A percentile compares a stretch with the other conserved stretches of the same genome.
These are phyloP conservation scores for Kwoniella sp. DNA, from an alignment of 768 basidiomycete genomes.

Conservation along the genomic window DNA sequence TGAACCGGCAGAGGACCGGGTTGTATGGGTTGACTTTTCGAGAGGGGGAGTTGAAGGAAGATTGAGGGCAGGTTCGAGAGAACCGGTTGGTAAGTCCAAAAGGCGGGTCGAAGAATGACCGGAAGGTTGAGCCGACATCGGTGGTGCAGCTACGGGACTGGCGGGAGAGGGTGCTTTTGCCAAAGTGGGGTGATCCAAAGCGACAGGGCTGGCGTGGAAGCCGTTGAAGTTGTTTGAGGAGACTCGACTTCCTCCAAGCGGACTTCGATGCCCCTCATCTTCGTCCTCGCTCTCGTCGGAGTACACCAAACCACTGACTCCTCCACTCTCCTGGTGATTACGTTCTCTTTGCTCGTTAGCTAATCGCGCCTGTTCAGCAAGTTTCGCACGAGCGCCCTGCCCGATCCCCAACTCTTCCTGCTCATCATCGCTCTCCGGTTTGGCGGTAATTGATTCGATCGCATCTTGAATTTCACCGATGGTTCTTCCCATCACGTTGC, in stretches of 20 bases:
- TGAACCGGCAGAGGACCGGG: conserved; percentile 17
- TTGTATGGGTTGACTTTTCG: conserved; percentile 15
- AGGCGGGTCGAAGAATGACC: background rate
- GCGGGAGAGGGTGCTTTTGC: conserved; percentile 13
- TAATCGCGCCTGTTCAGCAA: conserved; percentile 56
- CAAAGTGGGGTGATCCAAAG: conserved; percentile 7
- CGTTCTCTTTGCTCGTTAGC: conserved; percentile 53
- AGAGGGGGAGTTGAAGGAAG: conserved; percentile 32
- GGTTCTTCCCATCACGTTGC: conserved; percentile 74
- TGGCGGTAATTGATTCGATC: conserved; percentile 76
- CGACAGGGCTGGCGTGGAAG: conserved; percentile 10
- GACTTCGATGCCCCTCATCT: conserved; percentile 55
- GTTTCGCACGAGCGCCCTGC: conserved; percentile 50
- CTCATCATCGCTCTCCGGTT: conserved; percentile 51
- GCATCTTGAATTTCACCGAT: conserved; percentile 88
- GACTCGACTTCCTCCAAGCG: background rate
- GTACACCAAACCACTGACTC: conserved; percentile 52
- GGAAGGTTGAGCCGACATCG: conserved; percentile 15
- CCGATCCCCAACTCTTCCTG: conserved; percentile 39
- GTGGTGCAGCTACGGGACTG: conserved; percentile 11
- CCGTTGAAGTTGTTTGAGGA: conserved; percentile 8
- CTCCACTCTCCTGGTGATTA: conserved; percentile 41
- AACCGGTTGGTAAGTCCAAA: background rate
- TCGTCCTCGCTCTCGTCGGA: conserved; percentile 61
- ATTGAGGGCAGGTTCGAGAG: conserved; percentile 33